Percentiles rank a stretch among this genome's conserved stretches.
Evolutionary conservation across 192 early-diverging fungal species (phyloP).

Genomic region (Coemansia sp.): DNA sequence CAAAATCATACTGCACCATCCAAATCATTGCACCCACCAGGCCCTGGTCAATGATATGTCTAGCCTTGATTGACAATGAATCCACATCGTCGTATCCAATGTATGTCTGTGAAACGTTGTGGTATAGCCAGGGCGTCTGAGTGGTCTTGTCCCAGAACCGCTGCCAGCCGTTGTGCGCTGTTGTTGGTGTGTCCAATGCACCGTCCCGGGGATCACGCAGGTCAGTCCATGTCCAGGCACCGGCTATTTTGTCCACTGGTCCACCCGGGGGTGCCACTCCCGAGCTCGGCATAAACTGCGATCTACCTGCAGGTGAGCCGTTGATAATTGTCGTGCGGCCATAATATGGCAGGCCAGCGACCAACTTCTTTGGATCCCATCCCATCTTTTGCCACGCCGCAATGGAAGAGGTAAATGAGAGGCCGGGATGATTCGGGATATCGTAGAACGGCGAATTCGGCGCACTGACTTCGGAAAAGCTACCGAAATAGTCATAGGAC

Average conservation of each 20-base stretch:
- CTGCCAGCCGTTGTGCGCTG: conserved; percentile 53
- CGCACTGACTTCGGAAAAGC: conserved; percentile 52
- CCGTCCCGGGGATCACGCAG: conserved; percentile 34
- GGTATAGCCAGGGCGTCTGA: conserved; percentile 69
- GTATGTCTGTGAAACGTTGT: conserved; percentile 54
- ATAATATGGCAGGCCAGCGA: conserved; percentile 63
- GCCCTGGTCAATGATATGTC: conserved; percentile 44
- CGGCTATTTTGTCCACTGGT: conserved; percentile 38
- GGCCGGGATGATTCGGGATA: conserved; percentile 25
- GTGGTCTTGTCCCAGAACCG: conserved; percentile 61
- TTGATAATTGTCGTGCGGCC: conserved; percentile 47
- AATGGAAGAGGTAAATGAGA: conserved; percentile 53
- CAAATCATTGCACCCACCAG: conserved; percentile 71
- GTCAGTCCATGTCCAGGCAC: conserved; percentile 47
- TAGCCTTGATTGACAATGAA: conserved; percentile 59
- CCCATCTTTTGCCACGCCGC: conserved; percentile 55
- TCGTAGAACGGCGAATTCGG: conserved; percentile 55
- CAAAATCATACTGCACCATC: conserved; percentile 63
- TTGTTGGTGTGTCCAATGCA: conserved; percentile 16
- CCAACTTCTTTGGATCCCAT: conserved; percentile 58
- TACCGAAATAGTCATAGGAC: conserved; percentile 66
- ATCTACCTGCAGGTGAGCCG: not conserved
- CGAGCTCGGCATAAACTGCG: conserved; percentile 39
- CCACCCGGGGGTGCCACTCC: conserved; percentile 32
- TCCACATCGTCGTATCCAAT: conserved; percentile 70